Conservation (phyloP, 1,284 basidiomycete genomes). For the Stygiomarasmius scandens region DNA sequence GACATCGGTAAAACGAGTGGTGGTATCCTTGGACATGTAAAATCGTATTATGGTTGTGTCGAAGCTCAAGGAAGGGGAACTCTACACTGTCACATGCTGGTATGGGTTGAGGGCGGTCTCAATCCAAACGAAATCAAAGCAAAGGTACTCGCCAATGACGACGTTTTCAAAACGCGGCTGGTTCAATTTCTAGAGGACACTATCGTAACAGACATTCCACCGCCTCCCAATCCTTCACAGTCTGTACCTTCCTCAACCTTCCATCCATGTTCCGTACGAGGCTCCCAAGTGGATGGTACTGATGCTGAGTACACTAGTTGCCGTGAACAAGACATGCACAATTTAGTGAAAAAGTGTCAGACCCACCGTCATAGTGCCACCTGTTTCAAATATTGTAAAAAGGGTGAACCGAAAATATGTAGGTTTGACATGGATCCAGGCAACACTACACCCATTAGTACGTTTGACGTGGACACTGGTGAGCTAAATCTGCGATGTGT, state of each 20-base stretch:
- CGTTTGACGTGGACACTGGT: conserved; percentile 32
- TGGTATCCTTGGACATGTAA: conserved; percentile 24
- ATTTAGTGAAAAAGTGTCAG: conserved; percentile 30
- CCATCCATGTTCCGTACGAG: conserved; percentile 28
- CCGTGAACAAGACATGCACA: conserved; percentile 24
- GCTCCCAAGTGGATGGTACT: neutral
- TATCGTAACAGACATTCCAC: conserved; percentile 26
- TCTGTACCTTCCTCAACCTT: conserved; percentile 1
- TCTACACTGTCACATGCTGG: conserved; percentile 27
- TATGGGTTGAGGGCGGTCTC: conserved; percentile 17
- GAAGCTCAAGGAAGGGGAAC: conserved; percentile 28
- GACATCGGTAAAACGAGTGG: conserved; percentile 3
- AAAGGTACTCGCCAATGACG: neutral
- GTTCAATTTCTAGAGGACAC: conserved; percentile 33
- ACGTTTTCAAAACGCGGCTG: conserved; percentile 13
- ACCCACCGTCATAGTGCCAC: conserved; percentile 32
- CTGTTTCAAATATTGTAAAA: conserved; percentile 40
- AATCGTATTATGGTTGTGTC: conserved; percentile 25
- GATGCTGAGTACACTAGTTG: neutral
- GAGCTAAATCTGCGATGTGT: conserved; percentile 30
- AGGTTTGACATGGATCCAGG: conserved; percentile 30
- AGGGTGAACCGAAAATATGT: conserved; percentile 27
- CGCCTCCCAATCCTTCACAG: conserved; percentile 11
- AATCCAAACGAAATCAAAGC: neutral
- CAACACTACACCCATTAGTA: conserved; percentile 11